phyloP scores from a whole-genome alignment of 140 eudicot genomes.

The Bidens hawaiensis region DNA sequence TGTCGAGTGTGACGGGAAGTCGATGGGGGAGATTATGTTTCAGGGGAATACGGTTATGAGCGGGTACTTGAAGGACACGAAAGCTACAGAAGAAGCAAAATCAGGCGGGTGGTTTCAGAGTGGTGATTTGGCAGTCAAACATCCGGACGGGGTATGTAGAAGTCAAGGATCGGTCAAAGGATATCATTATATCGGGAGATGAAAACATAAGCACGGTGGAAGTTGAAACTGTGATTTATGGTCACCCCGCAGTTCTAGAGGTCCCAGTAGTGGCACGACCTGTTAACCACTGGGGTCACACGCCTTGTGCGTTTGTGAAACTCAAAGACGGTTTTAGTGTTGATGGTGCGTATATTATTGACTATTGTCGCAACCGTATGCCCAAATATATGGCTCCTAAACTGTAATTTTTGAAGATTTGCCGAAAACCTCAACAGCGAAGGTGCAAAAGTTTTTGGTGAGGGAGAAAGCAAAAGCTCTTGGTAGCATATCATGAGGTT shows the following conservation, averaged over 20 bases:
- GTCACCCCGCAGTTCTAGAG: constrained; percentile 72
- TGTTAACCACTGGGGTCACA: constrained; percentile 82
- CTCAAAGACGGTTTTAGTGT: constrained; percentile 49
- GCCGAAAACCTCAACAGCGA: constrained; percentile 73
- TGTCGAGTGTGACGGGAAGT: constrained; percentile 51
- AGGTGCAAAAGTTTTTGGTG: constrained; percentile 61
- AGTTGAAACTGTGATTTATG: constrained; percentile 58
- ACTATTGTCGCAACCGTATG: constrained; percentile 53
- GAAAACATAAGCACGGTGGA: constrained; percentile 72
- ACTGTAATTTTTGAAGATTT: constrained; percentile 59
- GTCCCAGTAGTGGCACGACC: constrained; percentile 80
- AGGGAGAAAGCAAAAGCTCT: constrained; percentile 58
- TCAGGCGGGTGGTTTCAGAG: constrained; percentile 65
- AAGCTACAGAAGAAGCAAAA: constrained; percentile 58
- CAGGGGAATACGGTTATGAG: constrained; percentile 80
- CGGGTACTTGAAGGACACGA: constrained; percentile 56
- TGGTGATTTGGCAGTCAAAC: constrained; percentile 74
- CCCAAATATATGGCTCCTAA: constrained; percentile 77
- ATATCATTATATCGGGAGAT: constrained; percentile 71
- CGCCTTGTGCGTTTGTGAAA: constrained; percentile 75
- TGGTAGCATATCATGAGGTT: constrained; percentile 39
- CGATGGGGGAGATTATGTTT: constrained; percentile 75
- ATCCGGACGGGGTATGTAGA: constrained; percentile 57
- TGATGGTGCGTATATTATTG: constrained; percentile 35
- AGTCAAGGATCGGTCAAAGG: constrained; percentile 73